Conservation (phyloP, 225 moss, liverwort and hornwort genomes). For the Takakia lepidozioides region DNA sequence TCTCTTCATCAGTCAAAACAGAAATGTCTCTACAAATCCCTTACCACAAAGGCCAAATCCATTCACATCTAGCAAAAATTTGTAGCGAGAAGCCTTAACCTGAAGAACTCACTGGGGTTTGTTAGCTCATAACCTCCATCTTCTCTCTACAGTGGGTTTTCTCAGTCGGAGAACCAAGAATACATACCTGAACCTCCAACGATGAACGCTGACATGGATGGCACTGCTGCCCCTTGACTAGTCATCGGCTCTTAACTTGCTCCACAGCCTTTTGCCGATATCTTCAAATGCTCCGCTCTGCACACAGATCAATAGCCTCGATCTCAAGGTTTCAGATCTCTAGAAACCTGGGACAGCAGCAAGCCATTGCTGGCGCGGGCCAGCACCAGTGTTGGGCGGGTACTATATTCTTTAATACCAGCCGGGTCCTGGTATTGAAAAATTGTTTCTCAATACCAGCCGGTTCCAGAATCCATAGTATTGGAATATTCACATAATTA, state of each 20-base stretch:
- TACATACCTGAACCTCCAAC: slow-evolving; percentile 49
- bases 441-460: too few species aligned
- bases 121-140: neutral
- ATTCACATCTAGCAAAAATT: neutral
- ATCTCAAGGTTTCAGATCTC: too few species aligned
- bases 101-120: neutral
- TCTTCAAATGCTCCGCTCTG: neutral
- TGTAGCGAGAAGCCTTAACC: neutral
- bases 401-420: too few species aligned
- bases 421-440: too few species aligned
- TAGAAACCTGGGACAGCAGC: too few species aligned
- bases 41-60: neutral
- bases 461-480: too few species aligned
- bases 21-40: neutral
- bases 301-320: neutral
- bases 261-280: neutral
- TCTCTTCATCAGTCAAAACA: neutral
- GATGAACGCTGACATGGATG: slow-evolving; percentile 38
- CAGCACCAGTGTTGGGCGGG: too few species aligned
- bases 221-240: slow-evolving; percentile 11
- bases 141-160: slow-evolving; percentile 4
- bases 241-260: slow-evolving; percentile 14
- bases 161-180: neutral
- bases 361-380: too few species aligned
- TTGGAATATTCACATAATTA: too few species aligned